Percentiles rank a stretch among this genome's conserved stretches.
These are phyloP conservation scores for Penicillium psychrofluorescens DNA, from an alignment of 495 filamentous ascomycete genomes.

Conservation along the genomic window DNA sequence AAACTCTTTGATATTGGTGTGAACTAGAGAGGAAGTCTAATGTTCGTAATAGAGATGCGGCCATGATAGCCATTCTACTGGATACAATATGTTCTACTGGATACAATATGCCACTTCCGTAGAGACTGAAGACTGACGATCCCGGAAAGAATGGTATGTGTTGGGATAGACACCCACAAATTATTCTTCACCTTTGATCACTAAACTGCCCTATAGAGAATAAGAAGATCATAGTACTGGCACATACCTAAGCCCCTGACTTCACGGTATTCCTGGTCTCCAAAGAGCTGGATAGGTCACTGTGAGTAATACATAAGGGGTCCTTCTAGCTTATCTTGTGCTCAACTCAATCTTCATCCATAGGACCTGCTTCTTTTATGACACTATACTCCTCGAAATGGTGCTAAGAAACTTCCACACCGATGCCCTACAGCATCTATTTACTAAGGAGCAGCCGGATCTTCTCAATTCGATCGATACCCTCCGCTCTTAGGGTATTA, in stretches of 20 bases:
- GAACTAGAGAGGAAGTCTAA: not conserved
- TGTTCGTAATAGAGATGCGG: not conserved
- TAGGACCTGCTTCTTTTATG: not conserved
- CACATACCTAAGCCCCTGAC: not conserved
- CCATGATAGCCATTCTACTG: not conserved
- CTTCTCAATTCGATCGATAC: slow-evolving; percentile 52
- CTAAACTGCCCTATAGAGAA: not conserved
- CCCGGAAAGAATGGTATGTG: not conserved
- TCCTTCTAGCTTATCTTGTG: not conserved
- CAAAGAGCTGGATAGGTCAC: not conserved
- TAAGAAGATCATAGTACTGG: not conserved
- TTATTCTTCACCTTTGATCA: not conserved
- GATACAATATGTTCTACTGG: too few relatives aligned
- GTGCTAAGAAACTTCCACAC: slow-evolving; percentile 5
- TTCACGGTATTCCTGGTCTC: not conserved
- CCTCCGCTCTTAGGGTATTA: slow-evolving; percentile 50
- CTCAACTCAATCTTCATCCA: not conserved
- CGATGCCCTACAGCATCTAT: slow-evolving; percentile 9
- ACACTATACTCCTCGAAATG: not conserved
- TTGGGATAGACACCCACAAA: not conserved
- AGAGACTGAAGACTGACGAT: not conserved
- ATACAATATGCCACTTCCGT: not conserved
- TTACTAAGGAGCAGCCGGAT: slow-evolving; percentile 31
- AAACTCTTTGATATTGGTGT: too few relatives aligned
- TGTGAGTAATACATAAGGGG: too few relatives aligned